phyloP scores from a whole-genome alignment of 108 stramenopile genomes.

The Schizochytrium sp. region DNA sequence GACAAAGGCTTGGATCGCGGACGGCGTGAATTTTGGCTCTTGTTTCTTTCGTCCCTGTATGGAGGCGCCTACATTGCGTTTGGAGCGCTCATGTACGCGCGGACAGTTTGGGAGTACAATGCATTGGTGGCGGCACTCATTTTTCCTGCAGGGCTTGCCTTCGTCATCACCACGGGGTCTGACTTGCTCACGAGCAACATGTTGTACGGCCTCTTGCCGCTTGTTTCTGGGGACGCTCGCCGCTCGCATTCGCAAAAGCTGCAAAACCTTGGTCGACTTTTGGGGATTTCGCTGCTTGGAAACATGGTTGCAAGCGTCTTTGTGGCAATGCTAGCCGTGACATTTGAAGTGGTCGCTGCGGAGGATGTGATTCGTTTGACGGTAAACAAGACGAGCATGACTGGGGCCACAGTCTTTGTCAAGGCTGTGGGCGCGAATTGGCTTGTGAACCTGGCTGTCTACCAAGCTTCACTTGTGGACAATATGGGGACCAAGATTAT shows the following conservation, averaged over 20 bases:
- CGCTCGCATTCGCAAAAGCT: not conserved
- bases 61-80: not conserved
- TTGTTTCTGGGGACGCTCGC: not conserved
- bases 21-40: not conserved
- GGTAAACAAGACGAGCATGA: not conserved
- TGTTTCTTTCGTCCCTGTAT: not conserved
- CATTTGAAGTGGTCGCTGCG: slow-evolving; percentile 14
- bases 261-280: not conserved
- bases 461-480: not conserved
- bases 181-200: slow-evolving; percentile 9
- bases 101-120: not conserved
- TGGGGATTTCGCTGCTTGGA: slow-evolving; percentile 17
- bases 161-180: not conserved
- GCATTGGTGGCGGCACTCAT: not conserved
- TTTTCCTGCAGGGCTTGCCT: not conserved
- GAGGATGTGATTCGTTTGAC: not conserved
- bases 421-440: slow-evolving; percentile 25
- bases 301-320: slow-evolving; percentile 29
- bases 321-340: not conserved
- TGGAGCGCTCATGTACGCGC: not conserved
- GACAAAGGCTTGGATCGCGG: not conserved
- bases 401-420: not conserved
- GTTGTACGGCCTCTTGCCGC: not conserved
- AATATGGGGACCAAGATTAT: not conserved
- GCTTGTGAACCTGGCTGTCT: slow-evolving; percentile 2